Conservation (phyloP, 371 early-diverging fungal genomes). For the Rhizopus stolonifer region DNA sequence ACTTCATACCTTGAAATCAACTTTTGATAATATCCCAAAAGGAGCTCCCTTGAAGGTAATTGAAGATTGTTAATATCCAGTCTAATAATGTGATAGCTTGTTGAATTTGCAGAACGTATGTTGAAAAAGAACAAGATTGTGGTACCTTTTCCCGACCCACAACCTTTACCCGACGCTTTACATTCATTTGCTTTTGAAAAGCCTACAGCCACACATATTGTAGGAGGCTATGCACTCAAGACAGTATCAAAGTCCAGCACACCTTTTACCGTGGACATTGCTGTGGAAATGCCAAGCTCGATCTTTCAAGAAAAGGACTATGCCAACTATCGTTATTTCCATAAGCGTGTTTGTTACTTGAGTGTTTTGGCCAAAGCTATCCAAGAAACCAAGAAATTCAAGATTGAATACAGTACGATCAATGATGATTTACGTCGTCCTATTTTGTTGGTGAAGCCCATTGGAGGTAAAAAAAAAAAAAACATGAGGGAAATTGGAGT, state of each 20-base stretch:
- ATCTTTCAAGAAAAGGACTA: conserved; percentile 92
- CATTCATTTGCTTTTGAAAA: conserved; percentile 76
- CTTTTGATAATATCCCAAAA: conserved; percentile 53
- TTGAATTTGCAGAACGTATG: conserved; percentile 45
- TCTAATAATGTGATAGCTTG: conserved; percentile 40
- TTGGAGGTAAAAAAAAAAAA: conserved; percentile 39
- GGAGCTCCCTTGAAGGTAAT: conserved; percentile 53
- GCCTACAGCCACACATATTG: conserved; percentile 77
- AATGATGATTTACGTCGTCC: conserved; percentile 79
- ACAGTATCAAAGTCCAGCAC: conserved; percentile 61
- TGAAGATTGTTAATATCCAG: conserved; percentile 2
- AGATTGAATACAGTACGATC: conserved; percentile 59
- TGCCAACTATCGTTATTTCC: conserved; percentile 91
- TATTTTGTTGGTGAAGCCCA: conserved; percentile 65
- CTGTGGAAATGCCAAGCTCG: conserved; percentile 88
- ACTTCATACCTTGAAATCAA: conserved; percentile 64
- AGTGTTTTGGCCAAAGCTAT: conserved; percentile 63
- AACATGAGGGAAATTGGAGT: too few relatives aligned
- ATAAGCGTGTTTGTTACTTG: conserved; percentile 93
- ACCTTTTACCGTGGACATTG: conserved; percentile 84
- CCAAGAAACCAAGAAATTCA: conserved; percentile 50
- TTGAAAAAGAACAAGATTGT: conserved; percentile 51
- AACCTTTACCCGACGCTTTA: conserved; percentile 66
- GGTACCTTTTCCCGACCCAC: conserved; percentile 77
- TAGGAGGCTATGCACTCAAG: conserved; percentile 89